Evolutionary conservation across 768 basidiomycete genomes (phyloP).

Genomic region (Boletus pseudo-olivaceus): DNA sequence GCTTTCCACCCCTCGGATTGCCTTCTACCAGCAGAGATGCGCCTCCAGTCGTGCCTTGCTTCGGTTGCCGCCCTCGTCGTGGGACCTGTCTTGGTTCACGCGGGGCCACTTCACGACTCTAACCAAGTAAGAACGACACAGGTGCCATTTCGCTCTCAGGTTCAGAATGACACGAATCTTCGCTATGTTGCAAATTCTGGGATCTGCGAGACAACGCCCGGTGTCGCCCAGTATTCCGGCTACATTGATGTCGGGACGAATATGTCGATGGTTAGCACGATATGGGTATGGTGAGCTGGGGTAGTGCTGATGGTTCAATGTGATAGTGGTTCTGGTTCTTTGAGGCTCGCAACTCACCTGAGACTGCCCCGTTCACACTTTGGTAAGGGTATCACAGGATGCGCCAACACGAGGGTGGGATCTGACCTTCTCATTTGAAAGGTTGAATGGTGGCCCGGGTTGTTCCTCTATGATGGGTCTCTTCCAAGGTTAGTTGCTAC

Average conservation of each 20-base stretch:
- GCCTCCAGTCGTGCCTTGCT: background rate
- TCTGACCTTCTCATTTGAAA: constrained; percentile 17
- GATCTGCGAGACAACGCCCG: constrained; percentile 62
- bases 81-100: background rate
- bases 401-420: background rate
- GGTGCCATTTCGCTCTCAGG: constrained; percentile 10
- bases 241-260: constrained; percentile 56
- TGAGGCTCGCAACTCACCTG: constrained; percentile 54
- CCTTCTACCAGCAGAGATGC: constrained; percentile 14
- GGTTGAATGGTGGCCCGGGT: constrained; percentile 60
- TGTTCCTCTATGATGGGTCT: constrained; percentile 64
- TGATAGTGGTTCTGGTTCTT: constrained; percentile 75
- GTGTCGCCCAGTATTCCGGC: constrained; percentile 57
- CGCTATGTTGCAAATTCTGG: constrained; percentile 57
- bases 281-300: background rate
- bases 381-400: constrained; percentile 38
- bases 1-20: background rate
- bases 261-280: constrained; percentile 51
- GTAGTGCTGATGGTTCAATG: background rate
- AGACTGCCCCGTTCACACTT: constrained; percentile 62
- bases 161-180: constrained; percentile 31
- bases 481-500: constrained; percentile 46
- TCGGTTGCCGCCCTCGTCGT: background rate
- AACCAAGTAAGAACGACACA: background rate
- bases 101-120: background rate